These are phyloP conservation scores for Auriscalpium microsporum DNA, from an alignment of 768 basidiomycete species.

Conservation along the genomic window DNA sequence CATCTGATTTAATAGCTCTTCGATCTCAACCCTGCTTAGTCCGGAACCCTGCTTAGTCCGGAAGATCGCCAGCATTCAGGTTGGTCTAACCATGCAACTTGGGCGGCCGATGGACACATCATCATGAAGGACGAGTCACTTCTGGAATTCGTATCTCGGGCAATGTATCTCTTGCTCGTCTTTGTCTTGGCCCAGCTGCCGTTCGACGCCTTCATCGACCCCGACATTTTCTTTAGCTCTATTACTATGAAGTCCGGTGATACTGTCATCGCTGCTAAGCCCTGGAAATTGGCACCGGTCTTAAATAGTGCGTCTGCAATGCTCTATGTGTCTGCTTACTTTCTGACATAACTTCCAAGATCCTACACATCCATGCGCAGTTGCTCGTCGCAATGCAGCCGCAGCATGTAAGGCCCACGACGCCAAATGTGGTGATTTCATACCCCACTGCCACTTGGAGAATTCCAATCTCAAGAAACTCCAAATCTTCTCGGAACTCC, in stretches of 20 bases:
- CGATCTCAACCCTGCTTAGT: too few relatives aligned
- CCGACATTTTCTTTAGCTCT: neutral
- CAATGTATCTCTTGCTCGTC: neutral
- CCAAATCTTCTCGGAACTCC: neutral
- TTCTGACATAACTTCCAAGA: neutral
- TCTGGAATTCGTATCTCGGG: neutral
- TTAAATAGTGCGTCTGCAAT: neutral
- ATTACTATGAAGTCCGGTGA: neutral
- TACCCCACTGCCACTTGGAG: neutral
- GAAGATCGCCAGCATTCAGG: neutral
- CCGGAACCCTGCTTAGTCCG: neutral
- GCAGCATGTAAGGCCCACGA: neutral
- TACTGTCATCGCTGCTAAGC: neutral
- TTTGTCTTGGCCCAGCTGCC: neutral
- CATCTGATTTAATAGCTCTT: neutral
- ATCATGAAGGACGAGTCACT: neutral
- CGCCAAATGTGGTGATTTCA: neutral
- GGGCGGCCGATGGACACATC: neutral
- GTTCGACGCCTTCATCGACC: neutral
- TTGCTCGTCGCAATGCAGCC: neutral
- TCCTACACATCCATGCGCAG: neutral
- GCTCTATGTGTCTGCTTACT: neutral
- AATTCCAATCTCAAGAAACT: neutral
- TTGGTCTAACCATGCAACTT: neutral
- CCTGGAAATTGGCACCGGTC: neutral